Conservation (phyloP, 179 eudicot genomes). For the Actinidia polygama region DNA sequence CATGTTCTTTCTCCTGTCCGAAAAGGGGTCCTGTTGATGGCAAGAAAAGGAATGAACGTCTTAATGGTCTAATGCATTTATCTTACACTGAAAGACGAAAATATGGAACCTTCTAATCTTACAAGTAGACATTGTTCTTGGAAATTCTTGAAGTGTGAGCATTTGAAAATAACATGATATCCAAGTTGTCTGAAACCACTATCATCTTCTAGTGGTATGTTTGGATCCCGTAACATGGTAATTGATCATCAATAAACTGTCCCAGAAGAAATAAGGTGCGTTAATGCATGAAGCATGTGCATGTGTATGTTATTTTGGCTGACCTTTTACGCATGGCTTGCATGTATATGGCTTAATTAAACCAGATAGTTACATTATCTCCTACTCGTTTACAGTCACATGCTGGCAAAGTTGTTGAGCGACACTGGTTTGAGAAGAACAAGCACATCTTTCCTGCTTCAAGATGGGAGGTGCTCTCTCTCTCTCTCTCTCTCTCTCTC, state of each 20-base stretch:
- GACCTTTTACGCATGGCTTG: background rate
- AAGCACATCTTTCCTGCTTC: conserved; percentile 96
- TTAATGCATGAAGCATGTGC: background rate
- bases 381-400: conserved; percentile 68
- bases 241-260: background rate
- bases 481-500: conserved; percentile 16
- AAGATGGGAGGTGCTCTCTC: conserved; percentile 75
- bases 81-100: background rate
- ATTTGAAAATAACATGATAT: background rate
- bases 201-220: background rate
- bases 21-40: too few relatives aligned
- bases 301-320: background rate
- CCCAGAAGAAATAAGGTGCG: background rate
- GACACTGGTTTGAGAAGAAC: conserved; percentile 99
- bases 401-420: conserved; percentile 98
- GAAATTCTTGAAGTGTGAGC: background rate
- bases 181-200: background rate
- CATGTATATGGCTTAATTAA: background rate
- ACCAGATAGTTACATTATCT: background rate
- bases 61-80: background rate
- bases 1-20: too few relatives aligned
- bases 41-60: too few relatives aligned
- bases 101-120: background rate
- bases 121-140: background rate
- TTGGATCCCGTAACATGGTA: background rate